A percentile compares a stretch with the other conserved stretches of the same genome.
Conservation (phyloP, 1,284 basidiomycete species). For the Papiliotrema terrestris region DNA sequence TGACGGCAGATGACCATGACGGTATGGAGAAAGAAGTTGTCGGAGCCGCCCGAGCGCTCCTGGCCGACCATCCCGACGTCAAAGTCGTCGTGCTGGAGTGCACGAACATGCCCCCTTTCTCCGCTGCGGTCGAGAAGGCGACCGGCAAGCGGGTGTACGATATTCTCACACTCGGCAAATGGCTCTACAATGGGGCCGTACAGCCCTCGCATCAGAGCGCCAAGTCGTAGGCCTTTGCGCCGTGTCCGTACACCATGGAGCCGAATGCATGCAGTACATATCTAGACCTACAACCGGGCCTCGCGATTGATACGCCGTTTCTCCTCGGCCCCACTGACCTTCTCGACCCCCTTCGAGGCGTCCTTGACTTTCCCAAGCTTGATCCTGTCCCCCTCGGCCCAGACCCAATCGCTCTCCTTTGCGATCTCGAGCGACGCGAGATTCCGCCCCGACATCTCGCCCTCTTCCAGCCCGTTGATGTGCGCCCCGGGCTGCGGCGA, state of each 20-base stretch:
- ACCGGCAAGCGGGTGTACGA: slow-evolving; percentile 24
- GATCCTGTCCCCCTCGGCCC: slow-evolving; percentile 1
- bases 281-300: not conserved
- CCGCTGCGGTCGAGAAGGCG: slow-evolving; percentile 18
- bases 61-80: slow-evolving; percentile 12
- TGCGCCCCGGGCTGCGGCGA: slow-evolving; percentile 8
- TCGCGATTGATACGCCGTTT: not conserved
- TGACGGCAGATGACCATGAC: slow-evolving; percentile 23
- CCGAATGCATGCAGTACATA: no score
- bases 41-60: slow-evolving; percentile 15
- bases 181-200: slow-evolving; percentile 19
- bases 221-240: no score
- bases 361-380: slow-evolving; percentile 2
- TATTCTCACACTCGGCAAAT: slow-evolving; percentile 22
- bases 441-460: slow-evolving; percentile 13
- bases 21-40: slow-evolving; percentile 30
- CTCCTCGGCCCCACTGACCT: not conserved
- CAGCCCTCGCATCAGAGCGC: not conserved
- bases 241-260: no score
- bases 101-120: slow-evolving; percentile 34
- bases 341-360: not conserved
- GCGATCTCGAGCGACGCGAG: slow-evolving; percentile 11
- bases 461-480: slow-evolving; percentile 27
- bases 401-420: slow-evolving; percentile 10
- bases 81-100: slow-evolving; percentile 31